Base-by-base conservation (phyloP, 441 rosid species). In the Populus trichocarpa region DNA sequence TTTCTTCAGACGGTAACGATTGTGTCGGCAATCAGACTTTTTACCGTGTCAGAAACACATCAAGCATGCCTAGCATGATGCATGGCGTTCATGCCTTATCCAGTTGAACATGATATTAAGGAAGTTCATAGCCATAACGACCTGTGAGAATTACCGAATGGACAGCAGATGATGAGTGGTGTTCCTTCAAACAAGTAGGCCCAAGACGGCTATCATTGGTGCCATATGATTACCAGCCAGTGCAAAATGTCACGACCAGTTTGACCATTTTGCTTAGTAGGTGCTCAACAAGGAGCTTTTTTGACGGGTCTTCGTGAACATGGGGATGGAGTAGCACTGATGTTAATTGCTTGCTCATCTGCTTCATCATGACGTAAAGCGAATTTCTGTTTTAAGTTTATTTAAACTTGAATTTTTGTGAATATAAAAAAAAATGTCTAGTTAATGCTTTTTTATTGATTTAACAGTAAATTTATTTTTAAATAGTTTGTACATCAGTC, bases 21-120 rank as follows among this genome's bases (percentile, higher is more conserved):
- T 69, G 30, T 69, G 72, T 69, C 72, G 72, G 72, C 72, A 69
- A 69, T 35, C 18, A 69, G 22, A 33, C 16, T 8, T 20, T 33
- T 69, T 8, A 1, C 50, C 18, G n/a, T 2, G 35, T 69, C 53
- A 16, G 12, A 18, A 2, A 69, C 10, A 50, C 57, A 16, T 50
- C 57, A 5, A 50, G 57, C 57, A 50, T 50, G 57, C 57, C 20
- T 50, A 1, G 20, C n/a, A 14, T 50, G 57, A 50, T 50, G 57
- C 57, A 50, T 50, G 57, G 57, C 7, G 20, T 50, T 50, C 57
- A 50, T 14, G 57, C 57, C 57, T 50, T 50, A 1, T 14, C 57
- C 57, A 50, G 57, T 1, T 16, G 57, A 50, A 14, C 18, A 50
- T 50, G 20, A 50, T 14, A 5, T 14, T 14, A 14, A 46, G 57